These are phyloP conservation scores for Colletotrichum godetiae DNA, from an alignment of 2,329 filamentous ascomycete species.

Conservation along the genomic window DNA sequence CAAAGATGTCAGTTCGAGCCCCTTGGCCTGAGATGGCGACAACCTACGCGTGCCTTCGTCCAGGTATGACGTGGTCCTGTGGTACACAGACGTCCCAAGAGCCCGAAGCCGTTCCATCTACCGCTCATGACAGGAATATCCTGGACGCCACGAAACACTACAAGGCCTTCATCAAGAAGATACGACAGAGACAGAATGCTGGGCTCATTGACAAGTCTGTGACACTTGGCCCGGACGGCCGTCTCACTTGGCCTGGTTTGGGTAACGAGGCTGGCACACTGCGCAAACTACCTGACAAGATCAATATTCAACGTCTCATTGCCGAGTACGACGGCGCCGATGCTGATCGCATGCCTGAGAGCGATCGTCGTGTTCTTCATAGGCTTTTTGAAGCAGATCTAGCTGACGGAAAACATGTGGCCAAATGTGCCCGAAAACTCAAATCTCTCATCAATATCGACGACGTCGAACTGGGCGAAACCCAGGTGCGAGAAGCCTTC, in stretches of 20 bases:
- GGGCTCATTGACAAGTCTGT: not conserved
- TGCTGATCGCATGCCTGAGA: not conserved
- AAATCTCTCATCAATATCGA: not conserved
- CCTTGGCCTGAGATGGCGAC: not conserved
- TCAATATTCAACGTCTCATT: not conserved
- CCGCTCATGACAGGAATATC: not conserved
- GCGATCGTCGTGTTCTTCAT: not conserved
- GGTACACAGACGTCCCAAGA: too few species aligned
- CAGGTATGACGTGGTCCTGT: fast-evolving
- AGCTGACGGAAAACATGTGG: not conserved
- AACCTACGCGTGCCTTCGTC: not conserved
- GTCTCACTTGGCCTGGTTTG: not conserved
- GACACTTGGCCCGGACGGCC: not conserved
- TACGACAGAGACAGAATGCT: not conserved
- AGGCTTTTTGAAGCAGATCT: not conserved
- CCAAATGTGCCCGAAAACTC: not conserved
- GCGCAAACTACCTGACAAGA: not conserved
- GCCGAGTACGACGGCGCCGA: not conserved
- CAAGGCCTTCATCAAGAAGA: not conserved
- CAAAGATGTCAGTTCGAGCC: not conserved
- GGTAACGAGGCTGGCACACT: not conserved
- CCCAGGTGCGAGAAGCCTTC: not conserved
- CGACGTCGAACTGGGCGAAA: not conserved
- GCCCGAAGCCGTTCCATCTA: too few species aligned
- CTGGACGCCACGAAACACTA: not conserved